These are phyloP conservation scores for Tolypocladium paradoxum DNA, from an alignment of 2,329 filamentous ascomycete genomes.

Conservation along the genomic window DNA sequence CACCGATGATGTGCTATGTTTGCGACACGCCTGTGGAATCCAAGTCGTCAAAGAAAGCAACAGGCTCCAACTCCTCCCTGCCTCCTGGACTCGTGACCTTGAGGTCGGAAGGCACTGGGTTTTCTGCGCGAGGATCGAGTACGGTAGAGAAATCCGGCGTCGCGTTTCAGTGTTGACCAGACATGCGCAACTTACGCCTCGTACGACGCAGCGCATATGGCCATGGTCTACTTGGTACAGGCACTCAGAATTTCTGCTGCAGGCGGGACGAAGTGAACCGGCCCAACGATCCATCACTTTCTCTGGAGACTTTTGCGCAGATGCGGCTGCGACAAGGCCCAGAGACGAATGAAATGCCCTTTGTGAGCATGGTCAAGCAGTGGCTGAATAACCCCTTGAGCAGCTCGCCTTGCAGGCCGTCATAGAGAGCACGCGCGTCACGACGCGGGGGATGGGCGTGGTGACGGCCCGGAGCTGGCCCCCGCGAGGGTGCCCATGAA, in stretches of 20 bases:
- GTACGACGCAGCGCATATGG: neutral
- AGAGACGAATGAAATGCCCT: constrained; percentile 65
- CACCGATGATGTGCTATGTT: constrained; percentile 58
- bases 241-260: neutral
- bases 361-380: constrained; percentile 78
- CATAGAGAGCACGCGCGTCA: constrained; percentile 65
- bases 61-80: constrained; percentile 40
- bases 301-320: constrained; percentile 11
- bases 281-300: neutral
- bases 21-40: constrained; percentile 69
- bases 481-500: constrained; percentile 64
- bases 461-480: constrained; percentile 63
- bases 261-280: neutral
- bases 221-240: neutral
- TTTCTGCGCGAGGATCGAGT: constrained; percentile 77
- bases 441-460: constrained; percentile 71
- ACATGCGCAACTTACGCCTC: neutral
- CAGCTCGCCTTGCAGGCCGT: constrained; percentile 65
- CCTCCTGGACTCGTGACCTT: constrained; percentile 68
- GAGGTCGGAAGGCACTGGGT: constrained; percentile 81
- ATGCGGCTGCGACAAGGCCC: constrained; percentile 40
- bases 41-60: constrained; percentile 28
- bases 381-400: constrained; percentile 78
- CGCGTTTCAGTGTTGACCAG: constrained; percentile 65
- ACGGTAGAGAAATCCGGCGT: constrained; percentile 70